Evolutionary conservation across 805 yeast genomes (phyloP).

Genomic region (Saccharomycopsis vini): DNA sequence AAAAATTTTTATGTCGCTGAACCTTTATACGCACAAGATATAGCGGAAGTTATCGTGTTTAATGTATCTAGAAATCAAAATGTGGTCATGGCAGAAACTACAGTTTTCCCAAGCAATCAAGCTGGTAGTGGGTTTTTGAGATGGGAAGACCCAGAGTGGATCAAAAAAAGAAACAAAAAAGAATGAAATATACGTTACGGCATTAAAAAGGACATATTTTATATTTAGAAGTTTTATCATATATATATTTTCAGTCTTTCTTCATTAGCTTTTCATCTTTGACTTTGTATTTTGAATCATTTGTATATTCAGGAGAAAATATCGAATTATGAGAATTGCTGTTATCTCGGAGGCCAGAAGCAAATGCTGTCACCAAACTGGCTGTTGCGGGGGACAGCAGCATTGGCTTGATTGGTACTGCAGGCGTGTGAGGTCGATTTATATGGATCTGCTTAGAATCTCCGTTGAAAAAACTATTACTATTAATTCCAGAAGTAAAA

Average conservation of each 20-base stretch:
- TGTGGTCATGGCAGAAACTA: conserved; percentile 72
- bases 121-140: conserved; percentile 31
- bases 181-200: neutral
- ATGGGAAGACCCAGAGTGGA: neutral
- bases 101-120: conserved; percentile 82
- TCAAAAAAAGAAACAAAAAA: too few species aligned
- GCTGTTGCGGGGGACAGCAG: neutral
- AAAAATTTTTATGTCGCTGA: conserved; percentile 45
- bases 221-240: neutral
- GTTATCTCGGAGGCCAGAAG: neutral
- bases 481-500: too few species aligned
- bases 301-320: neutral
- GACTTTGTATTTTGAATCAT: too few species aligned
- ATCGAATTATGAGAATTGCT: neutral
- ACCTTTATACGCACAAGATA: conserved; percentile 56
- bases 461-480: too few species aligned
- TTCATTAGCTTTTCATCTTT: neutral
- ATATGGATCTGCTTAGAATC: neutral
- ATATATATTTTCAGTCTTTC: neutral
- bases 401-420: neutral
- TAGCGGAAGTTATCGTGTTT: conserved; percentile 66
- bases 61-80: conserved; percentile 58
- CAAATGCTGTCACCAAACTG: neutral
- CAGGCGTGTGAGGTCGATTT: neutral
- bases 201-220: too few species aligned